phyloP scores from a whole-genome alignment of 768 basidiomycete species.

The Mycena maculata region DNA sequence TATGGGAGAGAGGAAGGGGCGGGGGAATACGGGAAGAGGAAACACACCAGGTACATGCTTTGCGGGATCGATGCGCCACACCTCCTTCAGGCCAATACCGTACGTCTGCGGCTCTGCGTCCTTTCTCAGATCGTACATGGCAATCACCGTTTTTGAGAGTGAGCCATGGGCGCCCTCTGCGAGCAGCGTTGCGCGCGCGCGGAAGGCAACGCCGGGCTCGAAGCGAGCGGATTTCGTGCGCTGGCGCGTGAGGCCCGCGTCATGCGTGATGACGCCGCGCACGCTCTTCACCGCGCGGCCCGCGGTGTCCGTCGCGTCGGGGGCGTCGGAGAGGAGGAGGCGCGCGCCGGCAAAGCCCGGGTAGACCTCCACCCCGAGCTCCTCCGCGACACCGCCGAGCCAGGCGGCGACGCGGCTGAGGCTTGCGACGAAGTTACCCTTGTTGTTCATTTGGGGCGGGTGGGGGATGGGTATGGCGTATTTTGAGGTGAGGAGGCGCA shows the following conservation, averaged over 20 bases:
- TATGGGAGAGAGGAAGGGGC: not conserved
- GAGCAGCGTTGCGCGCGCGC: slow-evolving; percentile 89
- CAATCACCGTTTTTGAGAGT: slow-evolving; percentile 82
- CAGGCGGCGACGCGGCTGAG: slow-evolving; percentile 91
- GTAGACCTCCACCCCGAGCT: slow-evolving; percentile 92
- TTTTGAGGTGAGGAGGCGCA: slow-evolving; percentile 86
- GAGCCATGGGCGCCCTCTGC: slow-evolving; percentile 97
- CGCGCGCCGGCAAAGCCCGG: slow-evolving; percentile 96
- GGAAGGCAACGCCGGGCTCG: slow-evolving; percentile 97
- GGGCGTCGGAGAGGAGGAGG: slow-evolving; percentile 74
- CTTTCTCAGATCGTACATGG: slow-evolving; percentile 78
- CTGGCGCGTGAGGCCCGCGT: slow-evolving; percentile 88
- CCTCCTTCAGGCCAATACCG: slow-evolving; percentile 95
- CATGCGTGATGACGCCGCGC: slow-evolving; percentile 89
- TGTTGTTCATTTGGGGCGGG: slow-evolving; percentile 96
- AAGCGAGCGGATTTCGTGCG: slow-evolving; percentile 82
- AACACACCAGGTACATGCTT: slow-evolving; percentile 68
- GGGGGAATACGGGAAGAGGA: not conserved
- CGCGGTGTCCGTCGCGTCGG: slow-evolving; percentile 54
- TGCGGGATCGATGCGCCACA: slow-evolving; percentile 85
- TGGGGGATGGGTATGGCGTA: slow-evolving; percentile 87
- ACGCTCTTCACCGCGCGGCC: slow-evolving; percentile 62
- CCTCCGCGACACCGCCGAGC: slow-evolving; percentile 88
- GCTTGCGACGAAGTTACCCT: slow-evolving; percentile 92
- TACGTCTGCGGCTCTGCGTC: slow-evolving; percentile 91